Conservation (phyloP, 1,284 basidiomycete species). For the Chalciporus sp. region DNA sequence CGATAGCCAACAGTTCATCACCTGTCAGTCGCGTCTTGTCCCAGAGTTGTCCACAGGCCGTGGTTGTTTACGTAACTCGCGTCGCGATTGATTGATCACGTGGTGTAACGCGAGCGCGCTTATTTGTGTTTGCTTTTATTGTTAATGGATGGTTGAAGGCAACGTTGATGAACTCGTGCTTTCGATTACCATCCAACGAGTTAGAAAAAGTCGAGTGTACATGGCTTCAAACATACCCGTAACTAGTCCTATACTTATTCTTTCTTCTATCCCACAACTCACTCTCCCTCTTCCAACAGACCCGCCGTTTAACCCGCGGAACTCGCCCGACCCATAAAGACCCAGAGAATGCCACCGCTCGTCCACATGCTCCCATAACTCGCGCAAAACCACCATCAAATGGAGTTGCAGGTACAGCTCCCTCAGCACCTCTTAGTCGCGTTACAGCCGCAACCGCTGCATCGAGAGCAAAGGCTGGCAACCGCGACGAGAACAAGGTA, state of each 20-base stretch:
- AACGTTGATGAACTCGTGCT: background rate
- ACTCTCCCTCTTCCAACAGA: conserved; percentile 36
- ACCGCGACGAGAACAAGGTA: conserved; percentile 40
- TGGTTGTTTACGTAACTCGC: no score
- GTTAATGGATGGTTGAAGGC: conserved; percentile 33
- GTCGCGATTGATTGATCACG: conserved; percentile 19
- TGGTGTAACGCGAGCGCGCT: conserved; percentile 36
- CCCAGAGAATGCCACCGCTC: conserved; percentile 65
- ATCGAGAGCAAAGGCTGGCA: conserved; percentile 50
- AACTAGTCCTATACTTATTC: background rate
- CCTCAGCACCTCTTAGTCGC: conserved; percentile 44
- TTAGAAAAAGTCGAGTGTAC: background rate
- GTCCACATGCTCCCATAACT: conserved; percentile 52
- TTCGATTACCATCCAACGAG: conserved; percentile 7
- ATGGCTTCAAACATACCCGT: conserved; percentile 37
- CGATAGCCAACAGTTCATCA: no score
- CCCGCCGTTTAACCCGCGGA: conserved; percentile 59
- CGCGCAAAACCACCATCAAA: conserved; percentile 59
- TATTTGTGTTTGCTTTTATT: conserved; percentile 36
- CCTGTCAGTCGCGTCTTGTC: no score
- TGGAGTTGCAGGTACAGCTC: conserved; percentile 40
- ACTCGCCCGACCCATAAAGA: conserved; percentile 59
- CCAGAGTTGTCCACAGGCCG: no score
- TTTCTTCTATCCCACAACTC: background rate
- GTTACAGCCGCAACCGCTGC: conserved; percentile 49